A percentile compares a stretch with the other conserved stretches of the same genome.
These are phyloP conservation scores for Agastache rugosa DNA, from an alignment of 257 asterid genomes.

Conservation along the genomic window DNA sequence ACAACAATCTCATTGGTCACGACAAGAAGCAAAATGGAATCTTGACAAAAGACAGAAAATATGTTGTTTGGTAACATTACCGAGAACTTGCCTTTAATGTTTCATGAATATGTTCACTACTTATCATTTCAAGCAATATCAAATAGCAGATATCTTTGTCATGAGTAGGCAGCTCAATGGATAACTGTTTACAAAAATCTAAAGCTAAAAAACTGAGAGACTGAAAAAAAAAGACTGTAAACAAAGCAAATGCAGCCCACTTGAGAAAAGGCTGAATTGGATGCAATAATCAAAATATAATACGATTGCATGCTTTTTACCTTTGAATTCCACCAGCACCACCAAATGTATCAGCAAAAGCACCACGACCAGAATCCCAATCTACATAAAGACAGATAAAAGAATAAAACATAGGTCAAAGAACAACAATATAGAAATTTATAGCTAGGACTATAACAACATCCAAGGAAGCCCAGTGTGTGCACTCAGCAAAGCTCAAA, in stretches of 20 bases:
- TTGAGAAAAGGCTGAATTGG: slow-evolving; percentile 11
- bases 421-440: slow-evolving; percentile 3
- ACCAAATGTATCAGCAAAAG: slow-evolving; percentile 59
- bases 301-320: slow-evolving; percentile 42
- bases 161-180: slow-evolving; percentile 6
- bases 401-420: slow-evolving; percentile 13
- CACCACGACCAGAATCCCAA: slow-evolving; percentile 87
- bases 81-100: neutral
- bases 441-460: neutral
- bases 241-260: neutral
- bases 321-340: slow-evolving; percentile 67
- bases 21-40: slow-evolving; percentile 10
- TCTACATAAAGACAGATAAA: slow-evolving; percentile 50
- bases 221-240: neutral
- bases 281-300: slow-evolving; percentile 19
- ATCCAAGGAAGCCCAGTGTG: neutral
- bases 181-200: slow-evolving; percentile 7
- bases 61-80: slow-evolving; percentile 1
- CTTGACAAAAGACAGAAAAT: neutral
- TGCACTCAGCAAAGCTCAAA: slow-evolving; percentile 4
- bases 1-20: neutral
- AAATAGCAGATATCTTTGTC: slow-evolving; percentile 18
- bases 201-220: slow-evolving; percentile 3
- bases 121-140: slow-evolving; percentile 24
- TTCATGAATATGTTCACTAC: slow-evolving; percentile 15